These are phyloP conservation scores for Collybiopsis confluens DNA, from an alignment of 768 basidiomycete species.

Conservation along the genomic window DNA sequence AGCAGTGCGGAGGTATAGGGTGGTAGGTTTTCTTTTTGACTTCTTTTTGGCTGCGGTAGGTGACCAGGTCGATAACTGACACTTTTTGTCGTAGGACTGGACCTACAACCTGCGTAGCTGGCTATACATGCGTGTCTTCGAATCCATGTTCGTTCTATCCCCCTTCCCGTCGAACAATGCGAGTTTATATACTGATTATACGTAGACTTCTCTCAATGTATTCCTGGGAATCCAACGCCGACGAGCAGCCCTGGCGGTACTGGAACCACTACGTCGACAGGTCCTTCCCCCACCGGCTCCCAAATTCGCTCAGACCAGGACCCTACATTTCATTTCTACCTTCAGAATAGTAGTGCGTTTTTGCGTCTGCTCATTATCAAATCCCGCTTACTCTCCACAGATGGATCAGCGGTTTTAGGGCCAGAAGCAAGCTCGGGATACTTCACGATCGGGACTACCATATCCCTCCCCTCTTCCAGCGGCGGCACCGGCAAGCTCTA, in stretches of 20 bases:
- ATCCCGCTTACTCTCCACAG: conserved; percentile 21
- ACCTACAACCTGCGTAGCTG: conserved; percentile 37
- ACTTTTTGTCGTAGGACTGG: conserved; percentile 30
- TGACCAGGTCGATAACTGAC: not conserved
- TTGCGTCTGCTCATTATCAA: not conserved
- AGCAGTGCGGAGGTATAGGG: conserved; percentile 39
- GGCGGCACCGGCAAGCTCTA: conserved; percentile 36
- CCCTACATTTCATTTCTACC: conserved; percentile 55
- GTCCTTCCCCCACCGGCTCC: conserved; percentile 35
- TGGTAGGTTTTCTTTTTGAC: conserved; percentile 22
- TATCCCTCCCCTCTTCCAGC: conserved; percentile 39
- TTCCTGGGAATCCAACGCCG: conserved; percentile 30
- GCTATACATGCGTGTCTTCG: conserved; percentile 36
- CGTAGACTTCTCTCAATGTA: conserved; percentile 52
- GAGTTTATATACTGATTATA: not conserved
- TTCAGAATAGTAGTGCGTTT: conserved; percentile 42
- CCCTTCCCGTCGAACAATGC: not conserved
- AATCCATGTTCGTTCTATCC: conserved; percentile 29
- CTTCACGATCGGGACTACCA: conserved; percentile 46
- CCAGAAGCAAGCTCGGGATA: conserved; percentile 46
- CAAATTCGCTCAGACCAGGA: conserved; percentile 50
- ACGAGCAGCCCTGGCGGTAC: conserved; percentile 12
- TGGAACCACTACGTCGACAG: conserved; percentile 25
- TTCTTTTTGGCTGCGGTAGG: too few relatives aligned
- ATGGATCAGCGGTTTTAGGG: conserved; percentile 45